Conservation (phyloP, 1,284 basidiomycete genomes). For the Cryptococcus depauperatus region DNA sequence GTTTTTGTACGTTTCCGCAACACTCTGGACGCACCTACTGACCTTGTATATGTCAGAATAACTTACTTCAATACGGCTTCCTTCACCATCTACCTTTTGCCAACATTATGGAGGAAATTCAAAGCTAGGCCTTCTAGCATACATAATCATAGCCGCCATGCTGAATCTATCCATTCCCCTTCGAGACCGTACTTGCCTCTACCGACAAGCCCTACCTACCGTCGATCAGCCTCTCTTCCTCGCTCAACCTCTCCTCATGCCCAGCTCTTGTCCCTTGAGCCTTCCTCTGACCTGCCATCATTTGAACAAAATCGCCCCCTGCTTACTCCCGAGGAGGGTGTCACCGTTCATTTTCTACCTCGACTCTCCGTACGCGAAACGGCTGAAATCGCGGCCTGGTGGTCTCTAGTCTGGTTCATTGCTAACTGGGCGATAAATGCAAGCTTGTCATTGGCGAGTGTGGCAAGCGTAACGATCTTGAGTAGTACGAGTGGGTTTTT, state of each 20-base stretch:
- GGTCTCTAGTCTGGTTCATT: slow-evolving; percentile 79
- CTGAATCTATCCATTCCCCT: slow-evolving; percentile 6
- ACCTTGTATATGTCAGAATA: slow-evolving; percentile 26
- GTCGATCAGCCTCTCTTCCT: slow-evolving; percentile 1
- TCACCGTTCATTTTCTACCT: slow-evolving; percentile 7
- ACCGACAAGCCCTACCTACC: slow-evolving; percentile 3
- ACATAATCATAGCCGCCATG: background rate
- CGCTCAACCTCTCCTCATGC: slow-evolving; percentile 4
- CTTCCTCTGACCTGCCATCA: slow-evolving; percentile 1
- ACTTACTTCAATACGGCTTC: slow-evolving; percentile 51
- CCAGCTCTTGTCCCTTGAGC: background rate
- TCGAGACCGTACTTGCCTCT: slow-evolving; percentile 3
- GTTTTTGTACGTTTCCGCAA: slow-evolving; percentile 43
- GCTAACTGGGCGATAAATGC: slow-evolving; percentile 86
- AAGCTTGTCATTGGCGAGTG: slow-evolving; percentile 72
- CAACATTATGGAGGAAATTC: slow-evolving; percentile 44
- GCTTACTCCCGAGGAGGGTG: background rate
- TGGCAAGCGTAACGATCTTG: slow-evolving; percentile 81
- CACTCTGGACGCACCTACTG: no score
- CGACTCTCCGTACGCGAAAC: slow-evolving; percentile 62
- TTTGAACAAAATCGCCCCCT: slow-evolving; percentile 4
- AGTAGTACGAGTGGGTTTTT: slow-evolving; percentile 91
- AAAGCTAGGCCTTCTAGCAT: no score
- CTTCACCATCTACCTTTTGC: slow-evolving; percentile 83
- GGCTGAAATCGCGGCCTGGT: slow-evolving; percentile 62